Evolutionary conservation across 306 rosid species (phyloP).

Genomic region (Corylus americana): DNA sequence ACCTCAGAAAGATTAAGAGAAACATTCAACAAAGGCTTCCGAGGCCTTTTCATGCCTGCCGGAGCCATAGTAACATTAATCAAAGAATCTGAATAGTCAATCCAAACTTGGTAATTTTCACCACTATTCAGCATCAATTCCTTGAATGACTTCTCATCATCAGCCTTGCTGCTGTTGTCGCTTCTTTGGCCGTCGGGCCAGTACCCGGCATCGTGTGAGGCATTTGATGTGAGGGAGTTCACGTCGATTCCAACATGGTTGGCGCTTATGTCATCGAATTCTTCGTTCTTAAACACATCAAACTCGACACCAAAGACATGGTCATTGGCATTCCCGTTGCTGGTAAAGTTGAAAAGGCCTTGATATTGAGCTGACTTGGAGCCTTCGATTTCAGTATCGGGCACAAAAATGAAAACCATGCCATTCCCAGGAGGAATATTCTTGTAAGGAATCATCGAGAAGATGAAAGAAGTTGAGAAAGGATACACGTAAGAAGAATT

Average conservation of each 20-base stretch:
- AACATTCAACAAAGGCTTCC: slow-evolving; percentile 47
- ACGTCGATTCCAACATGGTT: slow-evolving; percentile 84
- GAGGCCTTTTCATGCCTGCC: slow-evolving; percentile 59
- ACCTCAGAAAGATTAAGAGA: slow-evolving; percentile 53
- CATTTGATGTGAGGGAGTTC: slow-evolving; percentile 57
- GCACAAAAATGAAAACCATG: slow-evolving; percentile 67
- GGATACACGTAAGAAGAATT: slow-evolving; percentile 50
- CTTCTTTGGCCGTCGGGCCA: slow-evolving; percentile 39
- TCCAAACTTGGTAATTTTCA: slow-evolving; percentile 82
- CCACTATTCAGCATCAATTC: slow-evolving; percentile 60
- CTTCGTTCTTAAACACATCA: slow-evolving; percentile 74
- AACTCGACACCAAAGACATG: slow-evolving; percentile 80
- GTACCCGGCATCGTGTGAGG: slow-evolving; percentile 58
- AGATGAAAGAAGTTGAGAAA: slow-evolving; percentile 83
- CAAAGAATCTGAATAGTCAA: slow-evolving; percentile 61
- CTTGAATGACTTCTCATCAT: slow-evolving; percentile 33
- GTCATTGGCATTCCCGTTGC: slow-evolving; percentile 40
- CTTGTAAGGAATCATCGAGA: slow-evolving; percentile 63
- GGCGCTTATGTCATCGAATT: slow-evolving; percentile 58
- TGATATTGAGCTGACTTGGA: slow-evolving; percentile 55
- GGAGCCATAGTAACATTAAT: slow-evolving; percentile 66
- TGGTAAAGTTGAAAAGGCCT: slow-evolving; percentile 69
- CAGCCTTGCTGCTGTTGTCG: slow-evolving; percentile 13
- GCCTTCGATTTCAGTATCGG: slow-evolving; percentile 57
- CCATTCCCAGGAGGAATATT: slow-evolving; percentile 64